A percentile compares a stretch with the other conserved stretches of the same genome.
These are phyloP conservation scores for Butyriboletus appendiculatus DNA, from an alignment of 1,284 basidiomycete genomes.

Conservation along the genomic window DNA sequence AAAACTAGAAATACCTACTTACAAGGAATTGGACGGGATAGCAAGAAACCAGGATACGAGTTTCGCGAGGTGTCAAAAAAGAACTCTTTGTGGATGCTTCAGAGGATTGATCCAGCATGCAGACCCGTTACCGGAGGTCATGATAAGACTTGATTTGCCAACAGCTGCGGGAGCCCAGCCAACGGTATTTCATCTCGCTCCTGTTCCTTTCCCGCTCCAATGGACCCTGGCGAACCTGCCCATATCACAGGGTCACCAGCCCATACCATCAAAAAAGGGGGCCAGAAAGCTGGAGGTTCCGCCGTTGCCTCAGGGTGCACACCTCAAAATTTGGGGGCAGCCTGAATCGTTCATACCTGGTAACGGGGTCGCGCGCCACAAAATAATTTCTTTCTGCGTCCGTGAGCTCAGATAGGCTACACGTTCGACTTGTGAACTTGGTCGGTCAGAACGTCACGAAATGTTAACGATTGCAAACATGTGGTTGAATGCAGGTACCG, in stretches of 20 bases:
- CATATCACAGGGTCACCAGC: neutral
- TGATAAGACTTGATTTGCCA: neutral
- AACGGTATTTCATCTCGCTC: neutral
- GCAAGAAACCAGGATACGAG: neutral
- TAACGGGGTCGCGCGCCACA: neutral
- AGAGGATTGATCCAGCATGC: neutral
- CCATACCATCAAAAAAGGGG: neutral
- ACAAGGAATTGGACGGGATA: neutral
- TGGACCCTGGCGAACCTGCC: neutral
- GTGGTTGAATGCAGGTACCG: neutral
- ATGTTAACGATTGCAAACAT: conserved; percentile 1
- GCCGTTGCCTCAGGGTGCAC: neutral
- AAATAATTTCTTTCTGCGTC: neutral
- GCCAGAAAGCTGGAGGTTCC: neutral
- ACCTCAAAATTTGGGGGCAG: neutral
- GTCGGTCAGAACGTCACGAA: neutral
- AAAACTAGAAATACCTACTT: neutral
- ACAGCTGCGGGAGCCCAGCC: neutral
- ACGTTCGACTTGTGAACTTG: neutral
- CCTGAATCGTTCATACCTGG: neutral
- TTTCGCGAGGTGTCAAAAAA: neutral
- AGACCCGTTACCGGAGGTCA: neutral
- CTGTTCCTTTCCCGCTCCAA: neutral
- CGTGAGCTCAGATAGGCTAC: neutral
- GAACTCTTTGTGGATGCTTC: neutral